Percentiles rank a stretch among this genome's conserved stretches.
These are phyloP conservation scores for Astragalus membranaceus DNA, from an alignment of 306 rosid genomes.

Conservation along the genomic window DNA sequence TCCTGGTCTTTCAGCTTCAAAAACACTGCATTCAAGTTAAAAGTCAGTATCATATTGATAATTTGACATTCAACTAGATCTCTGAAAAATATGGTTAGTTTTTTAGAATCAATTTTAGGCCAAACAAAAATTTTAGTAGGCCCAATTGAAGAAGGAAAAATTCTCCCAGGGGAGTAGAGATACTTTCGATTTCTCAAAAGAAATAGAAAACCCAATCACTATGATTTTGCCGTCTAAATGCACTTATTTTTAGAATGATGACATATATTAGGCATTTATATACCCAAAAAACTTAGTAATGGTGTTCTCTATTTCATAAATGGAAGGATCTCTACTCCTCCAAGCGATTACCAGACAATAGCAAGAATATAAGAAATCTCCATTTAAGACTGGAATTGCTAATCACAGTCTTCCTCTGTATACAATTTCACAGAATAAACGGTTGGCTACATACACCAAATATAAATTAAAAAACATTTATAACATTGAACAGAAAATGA, in stretches of 20 bases:
- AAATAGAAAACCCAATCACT: background rate
- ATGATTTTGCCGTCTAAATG: too few species aligned
- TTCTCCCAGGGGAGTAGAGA: too few species aligned
- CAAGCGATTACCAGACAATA: background rate
- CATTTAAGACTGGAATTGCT: background rate
- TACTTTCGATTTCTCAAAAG: too few species aligned
- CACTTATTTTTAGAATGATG: too few species aligned
- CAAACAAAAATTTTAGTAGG: background rate
- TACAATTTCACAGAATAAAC: background rate
- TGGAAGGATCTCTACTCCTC: background rate
- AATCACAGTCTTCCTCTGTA: background rate
- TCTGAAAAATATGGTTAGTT: background rate
- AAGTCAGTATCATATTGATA: conserved; percentile 12
- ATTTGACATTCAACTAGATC: conserved; percentile 9
- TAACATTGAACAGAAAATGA: background rate
- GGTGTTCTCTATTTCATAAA: too few species aligned
- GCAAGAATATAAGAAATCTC: background rate
- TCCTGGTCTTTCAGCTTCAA: conserved; percentile 93
- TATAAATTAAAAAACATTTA: background rate
- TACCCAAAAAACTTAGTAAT: too few species aligned
- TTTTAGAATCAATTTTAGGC: background rate
- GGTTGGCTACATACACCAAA: background rate
- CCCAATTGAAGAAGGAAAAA: background rate
- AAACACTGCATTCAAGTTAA: conserved; percentile 62
- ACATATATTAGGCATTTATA: too few species aligned